Percentiles rank a stretch among this genome's conserved stretches.
phyloP scores from a whole-genome alignment of 108 stramenopile species.

The Schizochytrium sp. region DNA sequence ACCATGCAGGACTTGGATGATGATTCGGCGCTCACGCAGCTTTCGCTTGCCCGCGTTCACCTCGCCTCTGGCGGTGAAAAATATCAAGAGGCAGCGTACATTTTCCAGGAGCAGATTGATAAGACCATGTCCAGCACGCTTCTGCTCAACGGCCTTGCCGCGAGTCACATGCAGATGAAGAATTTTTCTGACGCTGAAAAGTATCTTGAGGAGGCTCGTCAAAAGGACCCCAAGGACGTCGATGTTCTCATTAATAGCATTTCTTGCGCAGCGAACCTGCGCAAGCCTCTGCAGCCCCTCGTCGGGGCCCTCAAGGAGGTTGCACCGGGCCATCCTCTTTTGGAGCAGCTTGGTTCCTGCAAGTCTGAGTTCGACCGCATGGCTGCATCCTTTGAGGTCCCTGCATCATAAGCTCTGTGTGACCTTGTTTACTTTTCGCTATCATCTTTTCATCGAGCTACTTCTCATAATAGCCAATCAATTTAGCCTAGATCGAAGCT shows the following conservation, averaged over 20 bases:
- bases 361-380: not conserved
- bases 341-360: not conserved
- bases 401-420: not conserved
- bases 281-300: not conserved
- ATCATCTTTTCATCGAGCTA: not conserved
- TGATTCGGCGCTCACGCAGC: conserved; percentile 86
- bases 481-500: too few species aligned
- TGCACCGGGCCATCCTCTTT: conserved; percentile 20
- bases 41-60: conserved; percentile 68
- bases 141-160: conserved; percentile 77
- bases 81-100: conserved; percentile 74
- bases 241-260: conserved; percentile 86
- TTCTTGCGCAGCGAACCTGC: conserved; percentile 41
- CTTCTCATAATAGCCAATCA: not conserved
- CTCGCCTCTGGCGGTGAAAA: conserved; percentile 66
- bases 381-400: not conserved
- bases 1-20: conserved; percentile 72
- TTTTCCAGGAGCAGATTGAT: conserved; percentile 74
- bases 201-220: conserved; percentile 60
- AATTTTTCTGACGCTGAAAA: conserved; percentile 72
- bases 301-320: not conserved
- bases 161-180: conserved; percentile 72
- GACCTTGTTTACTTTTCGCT: not conserved
- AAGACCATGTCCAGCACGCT: conserved; percentile 80
- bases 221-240: conserved; percentile 54